Evolutionary conservation across 2,329 filamentous ascomycete genomes (phyloP), one percentile per base, ranked within the genome.

Genomic region (Sclerotinia trifoliorum): DNA sequence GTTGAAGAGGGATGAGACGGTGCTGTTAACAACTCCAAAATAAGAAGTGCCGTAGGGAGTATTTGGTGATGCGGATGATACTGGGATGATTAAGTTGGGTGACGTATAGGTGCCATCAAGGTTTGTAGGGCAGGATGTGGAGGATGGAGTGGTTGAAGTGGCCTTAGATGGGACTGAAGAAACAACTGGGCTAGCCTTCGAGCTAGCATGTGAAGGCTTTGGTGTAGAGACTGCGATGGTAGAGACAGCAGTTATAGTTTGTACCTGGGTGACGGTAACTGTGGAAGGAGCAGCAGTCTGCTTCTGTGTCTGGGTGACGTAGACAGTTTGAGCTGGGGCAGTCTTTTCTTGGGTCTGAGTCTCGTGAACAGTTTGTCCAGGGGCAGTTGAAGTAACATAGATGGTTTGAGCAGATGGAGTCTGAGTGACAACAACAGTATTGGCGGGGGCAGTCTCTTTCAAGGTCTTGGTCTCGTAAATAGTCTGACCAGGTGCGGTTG

Each of bases 1-100:
- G 80, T 90, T 90, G 83, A 89, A 91, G 74, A 90, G 84, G 17
- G 84, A 84, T 13, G 84, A 85, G 61, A 85, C 77, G 67, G 79
- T 81, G 24, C 81, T 78, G 17, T 83, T 84, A 49, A 89, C 80
- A 15, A 83, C 82, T 65, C 86, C 88, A 71, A 85, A 83, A 78
- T 80, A 84, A 0, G 81, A 82, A 2, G 83, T 86, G 10, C 87
- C 87, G 55, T 79, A 78, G 0, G 84, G 79, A 5, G 78, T 81
- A 75, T 83, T 77, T 0, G 88, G 86, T 21, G 83, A 78, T 21
- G 80, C 78, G 3, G 82, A 83, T 78, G 87, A 82, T 70, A 90
- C 78, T 6, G 86, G 84, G 44, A 90, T 78, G 74, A 91, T 89
- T 67, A 90, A 80, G 73, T 89, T 85, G 13, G 88, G 88, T 77